Conservation (phyloP, 352 stramenopile genomes). For the Pythium scleroteichum region DNA sequence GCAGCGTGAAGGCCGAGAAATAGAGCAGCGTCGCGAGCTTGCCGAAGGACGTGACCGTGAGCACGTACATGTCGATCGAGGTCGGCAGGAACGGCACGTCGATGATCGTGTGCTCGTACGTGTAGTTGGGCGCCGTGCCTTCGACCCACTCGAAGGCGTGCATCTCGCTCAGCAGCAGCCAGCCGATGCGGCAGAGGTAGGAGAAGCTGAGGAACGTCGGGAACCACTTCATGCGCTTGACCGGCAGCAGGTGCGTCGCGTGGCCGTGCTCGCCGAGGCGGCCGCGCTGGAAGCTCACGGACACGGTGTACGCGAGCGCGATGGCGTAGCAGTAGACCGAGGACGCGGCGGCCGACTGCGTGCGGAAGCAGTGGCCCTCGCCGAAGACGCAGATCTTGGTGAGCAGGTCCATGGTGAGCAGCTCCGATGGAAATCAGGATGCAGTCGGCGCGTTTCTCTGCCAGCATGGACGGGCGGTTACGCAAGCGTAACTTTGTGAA, state of each 20-base stretch:
- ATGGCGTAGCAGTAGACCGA: slow-evolving; percentile 70
- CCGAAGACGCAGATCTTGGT: slow-evolving; percentile 77
- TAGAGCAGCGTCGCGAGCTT: slow-evolving; percentile 80
- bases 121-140: slow-evolving; percentile 40
- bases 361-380: slow-evolving; percentile 77
- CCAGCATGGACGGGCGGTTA: too few species aligned
- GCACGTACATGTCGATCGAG: slow-evolving; percentile 82
- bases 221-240: slow-evolving; percentile 85
- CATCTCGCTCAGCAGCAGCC: slow-evolving; percentile 78
- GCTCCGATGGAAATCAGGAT: not conserved
- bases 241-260: slow-evolving; percentile 73
- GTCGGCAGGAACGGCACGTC: slow-evolving; percentile 64
- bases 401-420: slow-evolving; percentile 33
- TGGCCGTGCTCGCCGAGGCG: slow-evolving; percentile 80
- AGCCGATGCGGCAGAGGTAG: slow-evolving; percentile 71
- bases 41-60: slow-evolving; percentile 72
- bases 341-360: slow-evolving; percentile 58
- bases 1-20: slow-evolving; percentile 80
- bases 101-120: slow-evolving; percentile 77
- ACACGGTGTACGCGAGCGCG: slow-evolving; percentile 70
- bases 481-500: too few species aligned
- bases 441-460: not conserved
- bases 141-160: slow-evolving; percentile 82
- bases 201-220: slow-evolving; percentile 75
- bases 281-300: slow-evolving; percentile 67